Evolutionary conservation across 371 early-diverging fungal genomes (phyloP), one percentile per base, ranked within the genome.

Genomic region (Smittium culicis): DNA sequence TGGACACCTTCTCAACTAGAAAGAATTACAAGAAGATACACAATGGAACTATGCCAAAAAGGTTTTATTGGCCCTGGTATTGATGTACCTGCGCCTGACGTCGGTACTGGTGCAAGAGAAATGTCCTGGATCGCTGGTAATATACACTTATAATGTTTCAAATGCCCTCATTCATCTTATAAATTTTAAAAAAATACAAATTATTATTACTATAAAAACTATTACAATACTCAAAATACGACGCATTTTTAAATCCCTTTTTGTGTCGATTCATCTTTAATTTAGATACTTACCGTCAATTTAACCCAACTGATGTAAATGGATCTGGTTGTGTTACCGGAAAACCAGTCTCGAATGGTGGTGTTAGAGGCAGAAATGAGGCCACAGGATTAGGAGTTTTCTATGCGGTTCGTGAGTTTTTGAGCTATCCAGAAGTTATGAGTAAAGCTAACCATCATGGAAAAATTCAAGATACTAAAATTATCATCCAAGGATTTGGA

Each of bases 61-160:
- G 86, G 88, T 70, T 92, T 90, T 68, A 89, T 90, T 64, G 91
- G 91, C 65, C 87, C 91, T 35, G 89, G 86, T 72, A 73, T 86
- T 33, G 89, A 91, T 74, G 89, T 92, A n/a, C 93, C 93, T 61
- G 93, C 93, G 17, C 93, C 93, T 59, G 93, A 92, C 79, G 87
- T 91, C n/a, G 90, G 91, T 66, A 91, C 92, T 66, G 88, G 85
- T 25, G 71, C 67, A n/a, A 80, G 90, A 58, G 92, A 91, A 75
- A 91, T 91, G 92, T 85, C 90, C 32, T 92, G 92, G 93, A 91
- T 92, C 67, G 84, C 86, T 79, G 93, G n/a, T n/a, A n/a, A n/a
- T n/a, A n/a, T n/a, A n/a, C n/a, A n/a, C n/a, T n/a, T n/a, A n/a
- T n/a, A n/a, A n/a, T n/a, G n/a, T n/a, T n/a, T n/a, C n/a, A n/a